Conservation (phyloP, 129 eudicot species). For the Silybum marianum region DNA sequence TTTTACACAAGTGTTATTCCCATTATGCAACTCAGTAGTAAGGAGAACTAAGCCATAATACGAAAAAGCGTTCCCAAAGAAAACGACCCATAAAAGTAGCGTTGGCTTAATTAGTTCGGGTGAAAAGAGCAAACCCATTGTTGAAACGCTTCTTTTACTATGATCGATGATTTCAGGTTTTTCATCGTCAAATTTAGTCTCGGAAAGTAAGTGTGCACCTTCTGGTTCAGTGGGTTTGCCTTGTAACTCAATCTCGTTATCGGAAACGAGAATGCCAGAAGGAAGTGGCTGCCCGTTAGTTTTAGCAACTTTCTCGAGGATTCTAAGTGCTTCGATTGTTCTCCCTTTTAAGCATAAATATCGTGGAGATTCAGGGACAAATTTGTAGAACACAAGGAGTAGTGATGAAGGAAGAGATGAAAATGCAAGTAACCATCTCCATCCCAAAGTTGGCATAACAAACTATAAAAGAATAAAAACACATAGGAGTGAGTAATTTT, state of each 20-base stretch:
- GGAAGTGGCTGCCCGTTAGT: conserved; percentile 59
- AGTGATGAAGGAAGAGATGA: conserved; percentile 69
- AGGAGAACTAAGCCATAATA: conserved; percentile 73
- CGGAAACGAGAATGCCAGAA: conserved; percentile 57
- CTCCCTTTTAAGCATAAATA: conserved; percentile 67
- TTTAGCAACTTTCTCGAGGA: conserved; percentile 59
- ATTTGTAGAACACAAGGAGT: conserved; percentile 51
- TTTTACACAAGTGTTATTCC: conserved; percentile 39
- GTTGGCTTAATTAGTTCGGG: conserved; percentile 60
- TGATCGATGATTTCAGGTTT: conserved; percentile 23
- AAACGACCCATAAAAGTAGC: conserved; percentile 67
- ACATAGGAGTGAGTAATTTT: not conserved
- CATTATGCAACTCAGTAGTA: conserved; percentile 64
- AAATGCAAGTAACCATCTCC: conserved; percentile 89
- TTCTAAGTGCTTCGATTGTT: conserved; percentile 49
- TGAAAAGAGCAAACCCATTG: conserved; percentile 55
- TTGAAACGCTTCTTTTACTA: conserved; percentile 34
- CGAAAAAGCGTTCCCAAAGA: conserved; percentile 68
- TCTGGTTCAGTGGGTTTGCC: conserved; percentile 42
- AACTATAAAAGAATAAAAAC: conserved; percentile 42
- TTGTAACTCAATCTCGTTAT: conserved; percentile 45
- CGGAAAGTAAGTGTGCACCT: conserved; percentile 46
- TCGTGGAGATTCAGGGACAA: conserved; percentile 80
- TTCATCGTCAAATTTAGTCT: conserved; percentile 26
- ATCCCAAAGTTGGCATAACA: conserved; percentile 83